phyloP scores from a whole-genome alignment of 2,329 filamentous ascomycete genomes.

The Dactylella cylindrospora region DNA sequence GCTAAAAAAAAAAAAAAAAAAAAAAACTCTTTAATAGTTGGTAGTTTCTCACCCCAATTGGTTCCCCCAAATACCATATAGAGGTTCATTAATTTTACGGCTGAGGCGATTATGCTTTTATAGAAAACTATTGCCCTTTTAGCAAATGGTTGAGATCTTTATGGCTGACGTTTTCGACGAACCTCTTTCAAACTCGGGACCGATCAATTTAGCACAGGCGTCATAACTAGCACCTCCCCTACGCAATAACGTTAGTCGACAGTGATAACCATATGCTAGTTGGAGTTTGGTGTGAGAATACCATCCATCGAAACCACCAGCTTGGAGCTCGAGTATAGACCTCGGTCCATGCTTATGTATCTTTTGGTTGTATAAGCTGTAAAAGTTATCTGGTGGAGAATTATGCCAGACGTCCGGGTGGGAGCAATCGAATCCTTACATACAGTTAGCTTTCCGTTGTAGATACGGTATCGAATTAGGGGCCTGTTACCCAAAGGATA shows the following conservation, averaged over 20 bases:
- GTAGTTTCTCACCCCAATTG: constrained; percentile 70
- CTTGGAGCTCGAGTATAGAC: constrained; percentile 61
- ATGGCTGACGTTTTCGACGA: too few species aligned
- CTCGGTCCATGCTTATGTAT: constrained; percentile 26
- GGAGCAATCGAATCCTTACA: constrained; percentile 25
- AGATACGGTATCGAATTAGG: neutral
- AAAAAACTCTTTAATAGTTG: too few species aligned
- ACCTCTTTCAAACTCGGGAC: constrained; percentile 69
- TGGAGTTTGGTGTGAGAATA: too few species aligned
- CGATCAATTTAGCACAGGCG: constrained; percentile 66
- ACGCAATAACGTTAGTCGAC: neutral
- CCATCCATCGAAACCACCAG: constrained; percentile 72
- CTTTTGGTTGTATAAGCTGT: constrained; percentile 28
- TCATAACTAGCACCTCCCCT: constrained; percentile 68
- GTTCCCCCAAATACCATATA: constrained; percentile 78
- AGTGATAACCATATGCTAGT: neutral
- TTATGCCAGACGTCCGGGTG: constrained; percentile 31
- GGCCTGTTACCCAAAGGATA: constrained; percentile 22
- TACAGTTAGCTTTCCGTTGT: too few species aligned
- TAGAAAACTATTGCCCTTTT: constrained; percentile 64
- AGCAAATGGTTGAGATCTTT: neutral
- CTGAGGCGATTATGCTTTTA: constrained; percentile 70
- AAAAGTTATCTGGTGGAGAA: constrained; percentile 29
- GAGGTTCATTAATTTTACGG: constrained; percentile 68
- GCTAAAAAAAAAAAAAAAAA: too few species aligned